Evolutionary conservation across 768 basidiomycete genomes (phyloP), one percentile per base, ranked within the genome.

Genomic region (Macrocybe gigantea): DNA sequence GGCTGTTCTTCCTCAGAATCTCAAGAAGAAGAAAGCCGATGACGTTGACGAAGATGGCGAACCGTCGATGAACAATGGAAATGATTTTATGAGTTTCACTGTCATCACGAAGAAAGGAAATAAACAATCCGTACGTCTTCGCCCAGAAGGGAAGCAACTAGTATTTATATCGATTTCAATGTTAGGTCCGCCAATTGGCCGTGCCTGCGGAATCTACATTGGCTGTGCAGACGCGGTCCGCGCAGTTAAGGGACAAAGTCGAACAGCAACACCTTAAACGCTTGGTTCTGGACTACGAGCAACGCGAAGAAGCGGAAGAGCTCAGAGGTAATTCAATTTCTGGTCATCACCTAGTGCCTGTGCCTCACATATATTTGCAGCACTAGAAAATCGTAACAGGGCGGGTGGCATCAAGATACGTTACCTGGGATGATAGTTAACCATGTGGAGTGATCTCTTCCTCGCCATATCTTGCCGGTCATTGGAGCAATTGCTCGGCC

Each of bases 231-330:
- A 94, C 93, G 1, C 82, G 86, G 31, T 81, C 88, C 2, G 91
- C 96, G 38, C 96, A 97, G 60, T 71, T 90, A 52, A 93, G 93
- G 62, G 93, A 94, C 66, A 90, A 86, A 66, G 92, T 90, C 6
- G 96, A 99, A 61, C 95, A 98, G 56, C 93, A 98, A 64, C 91
- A 97, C 52, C 70, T 99, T 55, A 99, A 99, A 71, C 82, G 85
- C n/a, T 77, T 98, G 13, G 96, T 96, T 3, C 77, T 95, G 45
- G 79, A 92, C 61, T 93, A 92, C 53, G 91, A 92, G 60, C 90
- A 92, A 57, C 85, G 85, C 33, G 91, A 92, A 64, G 90, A 91
- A 66, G 85, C 78, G 3, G 88, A 90, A 61, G 88, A 89, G 58
- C 58, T 87, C 56, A 88, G 81, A 78, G 86, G 88, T 85, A 46